Base-by-base conservation (phyloP, 805 yeast genomes). In the Clavispora santaluciae region DNA sequence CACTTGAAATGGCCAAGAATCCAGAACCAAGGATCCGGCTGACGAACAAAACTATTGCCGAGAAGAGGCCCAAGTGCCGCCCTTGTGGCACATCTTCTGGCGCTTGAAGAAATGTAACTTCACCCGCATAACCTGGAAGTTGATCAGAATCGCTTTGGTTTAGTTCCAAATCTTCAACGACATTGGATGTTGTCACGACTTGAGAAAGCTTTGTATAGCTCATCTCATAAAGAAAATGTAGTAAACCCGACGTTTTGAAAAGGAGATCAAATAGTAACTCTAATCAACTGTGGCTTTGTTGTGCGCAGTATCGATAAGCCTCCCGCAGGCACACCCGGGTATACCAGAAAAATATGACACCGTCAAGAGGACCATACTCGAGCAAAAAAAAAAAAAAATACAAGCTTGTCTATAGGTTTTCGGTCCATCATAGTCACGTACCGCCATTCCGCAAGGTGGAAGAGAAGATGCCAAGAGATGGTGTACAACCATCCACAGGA, bases 21-120 rank as follows among this genome's bases (percentile, higher is more conserved):
- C 93, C 93, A 0, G 89, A 81, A 0, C 95, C 93, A 10, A 85
- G 65, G 31, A 85, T 84, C 44, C 90, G 64, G 12, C 86, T 78
- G 6, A 85, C 70, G 50, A 82, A 80, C 43, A 83, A 42, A 11
- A 81, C 72, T 30, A 80, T 70, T 0, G 86, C 81, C 6, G 88
- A 79, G 50, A 74, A 81, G 2, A 82, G 57, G 0, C 91, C 91
- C 45, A 85, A 57, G 59, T 83, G 88, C 28, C 91, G 65, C 1
- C 91, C 91, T 49, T 82, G 88, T 1, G 90, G 90, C 1, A 75
- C 60, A 17, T 76, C 81, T 48, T 76, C 80, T 15, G 63, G 55
- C 26, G 60, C 63, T 26, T 57, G 64, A 15, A 67, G 48, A 40
- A 57, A 51, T 5, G 48, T 40, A 4, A 44, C 40, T 5, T 42